Evolutionary conservation across 106 monocot genomes (phyloP).

Genomic region (Allium cepa): DNA sequence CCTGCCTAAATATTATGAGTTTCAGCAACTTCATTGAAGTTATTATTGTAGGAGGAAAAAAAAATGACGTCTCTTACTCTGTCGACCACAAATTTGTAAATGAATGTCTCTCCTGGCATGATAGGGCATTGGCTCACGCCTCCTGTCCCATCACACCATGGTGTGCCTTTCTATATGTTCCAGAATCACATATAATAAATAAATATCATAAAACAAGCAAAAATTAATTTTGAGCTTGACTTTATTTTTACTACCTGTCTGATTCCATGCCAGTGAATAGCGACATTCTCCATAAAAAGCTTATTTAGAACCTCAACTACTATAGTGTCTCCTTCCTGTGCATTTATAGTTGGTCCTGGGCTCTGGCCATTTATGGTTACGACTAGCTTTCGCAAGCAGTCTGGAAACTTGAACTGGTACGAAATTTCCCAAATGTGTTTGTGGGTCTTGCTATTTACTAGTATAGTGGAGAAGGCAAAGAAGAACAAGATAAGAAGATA

Average conservation of each 20-base stretch:
- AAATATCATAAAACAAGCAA: background rate
- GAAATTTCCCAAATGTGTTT: slow-evolving; percentile 41
- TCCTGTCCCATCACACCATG: slow-evolving; percentile 75
- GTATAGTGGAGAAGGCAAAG: background rate
- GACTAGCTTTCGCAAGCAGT: slow-evolving; percentile 59
- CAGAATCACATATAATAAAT: background rate
- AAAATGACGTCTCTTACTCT: slow-evolving; percentile 17
- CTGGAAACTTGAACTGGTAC: slow-evolving; percentile 62
- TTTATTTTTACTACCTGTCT: slow-evolving; percentile 37
- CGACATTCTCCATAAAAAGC: slow-evolving; percentile 58
- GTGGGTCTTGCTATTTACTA: slow-evolving; percentile 8
- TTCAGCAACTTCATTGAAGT: background rate
- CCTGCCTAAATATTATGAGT: slow-evolving; percentile 43
- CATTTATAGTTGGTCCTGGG: slow-evolving; percentile 73
- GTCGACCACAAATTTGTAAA: slow-evolving; percentile 75
- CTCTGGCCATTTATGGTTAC: slow-evolving; percentile 57
- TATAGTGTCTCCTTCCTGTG: slow-evolving; percentile 69
- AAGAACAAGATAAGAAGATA: background rate
- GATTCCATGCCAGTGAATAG: slow-evolving; percentile 88
- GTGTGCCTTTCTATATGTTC: slow-evolving; percentile 51
- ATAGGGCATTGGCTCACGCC: slow-evolving; percentile 88
- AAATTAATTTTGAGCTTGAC: background rate
- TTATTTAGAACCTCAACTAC: slow-evolving; percentile 51
- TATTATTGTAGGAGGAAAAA: background rate
- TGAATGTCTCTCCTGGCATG: slow-evolving; percentile 63